Evolutionary conservation across 2,329 filamentous ascomycete genomes (phyloP), one percentile per base, ranked within the genome.

Genomic region (Cladosporium sp.): DNA sequence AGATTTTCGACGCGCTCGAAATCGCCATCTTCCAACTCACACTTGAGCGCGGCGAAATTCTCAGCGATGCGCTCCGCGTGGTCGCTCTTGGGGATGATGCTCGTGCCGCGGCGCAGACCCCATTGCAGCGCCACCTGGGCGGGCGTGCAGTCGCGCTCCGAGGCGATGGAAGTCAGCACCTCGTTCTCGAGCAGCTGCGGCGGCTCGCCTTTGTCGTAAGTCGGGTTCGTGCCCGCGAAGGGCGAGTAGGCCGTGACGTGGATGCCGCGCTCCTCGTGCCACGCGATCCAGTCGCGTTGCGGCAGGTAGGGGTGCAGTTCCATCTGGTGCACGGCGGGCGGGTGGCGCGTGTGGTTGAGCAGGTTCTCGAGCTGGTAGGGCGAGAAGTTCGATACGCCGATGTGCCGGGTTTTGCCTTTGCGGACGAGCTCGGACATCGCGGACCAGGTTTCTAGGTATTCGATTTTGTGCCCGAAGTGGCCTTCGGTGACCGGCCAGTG

Each of bases 331-430:
- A 43, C 43, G 9, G 50, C 42, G 7, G 50, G 50, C 5, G 27
- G 42, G 15, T 52, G 50, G 58, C 77, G 79, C 44, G 83, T 83
- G 4, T 82, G 80, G 64, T 77, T 75, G 56, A 75, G 58, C 50
- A 80, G 69, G 50, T 70, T 61, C 56, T 78, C 67, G 12, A 80
- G 65, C 32, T 77, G 72, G 11, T 64, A 60, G n/a, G 77, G 75
- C 47, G 72, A 72, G 70, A 86, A 92, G 72, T 92, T 93, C 61
- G 84, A 88, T 12, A 93, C 83, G 45, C 88, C 88, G 58, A 93
- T 89, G 50, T 84, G 82, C 57, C 75, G 78, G 43, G 81, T 83
- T 54, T 80, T 80, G 55, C 85, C 85, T 1, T 80, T 78, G 11
- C 68, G 64, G 27, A 82, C 70, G 17, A 84, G 61, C 39, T 79